These are phyloP conservation scores for Amanita pseudoporphyria DNA, from an alignment of 768 basidiomycete species.

Conservation along the genomic window DNA sequence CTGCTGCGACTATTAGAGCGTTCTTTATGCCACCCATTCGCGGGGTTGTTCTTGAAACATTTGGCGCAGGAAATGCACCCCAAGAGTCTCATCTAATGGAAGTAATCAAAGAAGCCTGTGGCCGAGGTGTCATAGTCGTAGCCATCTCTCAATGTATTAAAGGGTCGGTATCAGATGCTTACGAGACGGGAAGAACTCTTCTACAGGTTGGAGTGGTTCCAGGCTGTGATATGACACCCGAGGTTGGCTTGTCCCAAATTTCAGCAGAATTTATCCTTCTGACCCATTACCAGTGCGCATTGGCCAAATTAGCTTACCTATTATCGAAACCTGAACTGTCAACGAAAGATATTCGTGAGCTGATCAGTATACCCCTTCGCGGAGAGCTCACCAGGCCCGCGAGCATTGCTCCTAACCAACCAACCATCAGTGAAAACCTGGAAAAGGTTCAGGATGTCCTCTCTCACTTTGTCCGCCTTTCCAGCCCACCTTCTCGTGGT, in stretches of 20 bases:
- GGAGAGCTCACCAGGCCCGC: slow-evolving; percentile 72
- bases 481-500: slow-evolving; percentile 25
- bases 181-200: slow-evolving; percentile 68
- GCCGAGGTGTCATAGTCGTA: slow-evolving; percentile 78
- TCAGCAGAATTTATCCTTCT: not conserved
- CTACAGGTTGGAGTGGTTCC: slow-evolving; percentile 69
- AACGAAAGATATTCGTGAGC: slow-evolving; percentile 54
- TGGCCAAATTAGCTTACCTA: slow-evolving; percentile 85
- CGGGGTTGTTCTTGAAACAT: slow-evolving; percentile 85
- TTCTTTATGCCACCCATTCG: slow-evolving; percentile 67
- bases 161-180: slow-evolving; percentile 78
- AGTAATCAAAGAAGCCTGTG: slow-evolving; percentile 74
- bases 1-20: slow-evolving; percentile 58
- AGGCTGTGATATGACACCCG: slow-evolving; percentile 93
- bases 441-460: slow-evolving; percentile 58
- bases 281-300: slow-evolving; percentile 55
- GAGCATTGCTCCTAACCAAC: slow-evolving; percentile 32
- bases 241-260: slow-evolving; percentile 34
- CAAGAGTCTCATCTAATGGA: slow-evolving; percentile 66
- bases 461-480: slow-evolving; percentile 59
- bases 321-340: slow-evolving; percentile 78
- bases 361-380: slow-evolving; percentile 72
- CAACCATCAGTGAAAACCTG: slow-evolving; percentile 36
- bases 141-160: slow-evolving; percentile 87
- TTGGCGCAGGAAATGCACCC: slow-evolving; percentile 90